Evolutionary conservation across 305 asterid genomes (phyloP), one percentile per base, ranked within the genome.

Genomic region (Fraxinus baroniana): DNA sequence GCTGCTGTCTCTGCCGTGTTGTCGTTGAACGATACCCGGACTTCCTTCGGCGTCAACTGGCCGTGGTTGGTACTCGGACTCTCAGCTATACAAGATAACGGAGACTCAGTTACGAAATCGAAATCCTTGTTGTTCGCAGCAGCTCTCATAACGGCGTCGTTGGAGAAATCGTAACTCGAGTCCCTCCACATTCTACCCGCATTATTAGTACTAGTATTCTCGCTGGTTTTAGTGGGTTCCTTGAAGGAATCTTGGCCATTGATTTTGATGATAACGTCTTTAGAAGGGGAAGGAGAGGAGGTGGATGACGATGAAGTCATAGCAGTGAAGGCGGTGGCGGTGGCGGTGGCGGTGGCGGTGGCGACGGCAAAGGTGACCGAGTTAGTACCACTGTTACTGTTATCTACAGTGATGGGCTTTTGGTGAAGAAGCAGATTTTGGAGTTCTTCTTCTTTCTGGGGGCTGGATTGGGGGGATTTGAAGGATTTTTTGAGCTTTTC

Each of bases 161-260:
- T 92, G 0, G 97, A 80, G 91, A 91, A 95, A 86, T 94, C 98
- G 88, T 91, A 91, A 76, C 95, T 94, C 13, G 93, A 86, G 78
- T 85, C 97, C 76, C 94, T 87, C 88, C 91, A 86, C 84, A 89
- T 83, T 82, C 81, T 86, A 72, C 60, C 83, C 36, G 52, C 82
- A 15, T 35, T 79, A 26, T 0, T 73, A 5, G 7, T 24, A 12
- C 46, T 37, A 4, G 41, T 49, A 0, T 3, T 20, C 9, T 9
- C 46, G 5, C 17, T 74, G 81, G 18, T 5, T 78, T 64, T 64
- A 71, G 49, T 73, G 20, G 79, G 75, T 7, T 68, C 74, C 74
- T 28, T 68, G 37, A 30, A 68, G 36, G 84, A 39, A 35, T 55
- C 82, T 0, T 32, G 84, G 18, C 87, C 83, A 83, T 84, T 80